Conservation (phyloP, 495 filamentous ascomycete species). For the Evernia prunastri region DNA sequence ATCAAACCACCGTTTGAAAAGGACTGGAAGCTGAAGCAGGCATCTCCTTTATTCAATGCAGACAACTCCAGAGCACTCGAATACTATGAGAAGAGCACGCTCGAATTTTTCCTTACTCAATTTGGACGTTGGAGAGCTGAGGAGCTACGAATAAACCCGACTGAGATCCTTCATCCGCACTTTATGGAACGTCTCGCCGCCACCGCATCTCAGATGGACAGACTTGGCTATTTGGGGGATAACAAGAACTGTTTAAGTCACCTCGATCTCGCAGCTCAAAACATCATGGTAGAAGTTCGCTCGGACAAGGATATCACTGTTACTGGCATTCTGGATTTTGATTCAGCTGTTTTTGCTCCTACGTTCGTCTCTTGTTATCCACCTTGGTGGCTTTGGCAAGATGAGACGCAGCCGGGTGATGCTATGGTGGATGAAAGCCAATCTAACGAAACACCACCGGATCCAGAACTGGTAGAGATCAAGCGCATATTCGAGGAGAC, state of each 20-base stretch:
- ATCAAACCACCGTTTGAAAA: neutral
- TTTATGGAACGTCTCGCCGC: constrained; percentile 2
- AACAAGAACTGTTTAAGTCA: constrained; percentile 12
- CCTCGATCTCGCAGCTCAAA: constrained; percentile 39
- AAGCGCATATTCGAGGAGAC: constrained; percentile 31
- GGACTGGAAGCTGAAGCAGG: constrained; percentile 9
- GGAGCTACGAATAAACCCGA: neutral
- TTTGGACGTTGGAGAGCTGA: constrained; percentile 14
- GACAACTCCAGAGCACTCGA: neutral
- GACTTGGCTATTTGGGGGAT: constrained; percentile 30
- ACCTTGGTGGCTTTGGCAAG: no score
- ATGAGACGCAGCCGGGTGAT: constrained; percentile 26
- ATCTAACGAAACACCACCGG: constrained; percentile 24
- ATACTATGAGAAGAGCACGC: constrained; percentile 6
- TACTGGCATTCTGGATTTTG: constrained; percentile 54
- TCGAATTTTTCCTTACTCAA: constrained; percentile 8
- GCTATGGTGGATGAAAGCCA: constrained; percentile 28
- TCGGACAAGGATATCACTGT: constrained; percentile 30
- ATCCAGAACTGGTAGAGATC: constrained; percentile 21
- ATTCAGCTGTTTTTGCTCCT: constrained; percentile 24
- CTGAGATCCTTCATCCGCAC: neutral
- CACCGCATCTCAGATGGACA: constrained; percentile 6
- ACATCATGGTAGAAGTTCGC: constrained; percentile 43
- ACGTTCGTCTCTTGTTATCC: constrained; percentile 29
- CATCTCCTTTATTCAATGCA: neutral